Base-by-base conservation (phyloP, 352 stramenopile genomes). In the Globisporangium mamillatum region DNA sequence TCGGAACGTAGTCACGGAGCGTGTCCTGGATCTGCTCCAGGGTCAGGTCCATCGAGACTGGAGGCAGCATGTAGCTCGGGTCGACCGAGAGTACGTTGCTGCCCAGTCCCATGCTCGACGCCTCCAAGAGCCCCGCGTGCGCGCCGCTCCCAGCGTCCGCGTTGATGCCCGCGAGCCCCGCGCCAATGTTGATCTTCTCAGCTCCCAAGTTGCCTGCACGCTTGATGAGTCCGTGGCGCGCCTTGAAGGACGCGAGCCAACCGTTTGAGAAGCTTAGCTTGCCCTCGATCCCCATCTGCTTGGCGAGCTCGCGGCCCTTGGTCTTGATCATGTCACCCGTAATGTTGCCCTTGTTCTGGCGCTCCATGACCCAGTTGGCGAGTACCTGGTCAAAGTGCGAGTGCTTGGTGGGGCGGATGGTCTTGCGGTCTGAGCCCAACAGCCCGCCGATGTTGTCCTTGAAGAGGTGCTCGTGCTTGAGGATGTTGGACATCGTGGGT, bases 301-400 rank as follows among this genome's bases (percentile, higher is more conserved):
- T 92, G 63, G 82, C 79, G 25, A 95, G 73, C 61, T 95, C 86
- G 27, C 86, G 81, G 38, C 86, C 88, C 53, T 94, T 95, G 50
- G 78, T 82, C 75, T 94, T 94, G 77, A 95, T 93, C 80, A 93
- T 92, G 68, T 95, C 88, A 36, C 88, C 88, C n/a, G 88, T 94
- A 70, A 95, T 91, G 73, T 89, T 94, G 70, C 82, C 81, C 69
- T 94, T 93, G 76, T 91, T 92, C 77, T 95, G 88, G 55, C 88
- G 83, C 66, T 95, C 88, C 81, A 94, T 92, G 83, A 95, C 86
- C 88, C 88, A 95, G 71, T 94, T 94, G 60, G 86, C 86, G 57
- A 95, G 76, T 71, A 93, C 88, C 68, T 92, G 83, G 79, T 71
- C 52, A 16, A 71, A 71, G 58, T 71, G 66, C 58, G 59, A 60